phyloP scores from a whole-genome alignment of 805 yeast genomes.

The Metschnikowia cubensis region DNA sequence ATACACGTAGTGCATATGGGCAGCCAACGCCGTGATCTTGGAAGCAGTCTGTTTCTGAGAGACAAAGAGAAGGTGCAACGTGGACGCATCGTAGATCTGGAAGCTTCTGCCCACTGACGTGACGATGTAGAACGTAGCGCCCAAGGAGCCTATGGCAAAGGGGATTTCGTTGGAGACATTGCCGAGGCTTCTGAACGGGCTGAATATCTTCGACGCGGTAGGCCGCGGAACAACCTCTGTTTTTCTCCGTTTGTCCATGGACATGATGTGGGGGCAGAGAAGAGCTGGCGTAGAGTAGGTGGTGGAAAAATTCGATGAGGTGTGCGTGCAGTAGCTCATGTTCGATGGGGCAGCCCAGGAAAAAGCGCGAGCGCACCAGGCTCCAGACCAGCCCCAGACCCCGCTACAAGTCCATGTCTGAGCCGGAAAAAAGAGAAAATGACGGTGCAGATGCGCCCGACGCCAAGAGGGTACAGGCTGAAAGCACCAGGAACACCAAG shows the following conservation, averaged over 20 bases:
- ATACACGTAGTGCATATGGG: conserved; percentile 81
- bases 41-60: conserved; percentile 72
- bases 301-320: conserved; percentile 11
- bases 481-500: conserved; percentile 22
- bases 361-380: conserved; percentile 2
- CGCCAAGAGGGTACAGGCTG: conserved; percentile 19
- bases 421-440: conserved; percentile 17
- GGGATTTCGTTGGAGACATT: conserved; percentile 85
- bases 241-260: conserved; percentile 34
- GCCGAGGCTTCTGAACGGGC: conserved; percentile 85
- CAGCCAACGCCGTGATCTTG: conserved; percentile 64
- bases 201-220: conserved; percentile 49
- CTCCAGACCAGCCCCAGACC: background rate
- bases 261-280: background rate
- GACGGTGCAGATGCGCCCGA: conserved; percentile 17
- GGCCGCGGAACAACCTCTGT: conserved; percentile 13
- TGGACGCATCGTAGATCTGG: conserved; percentile 90
- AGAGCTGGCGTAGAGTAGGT: background rate
- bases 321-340: conserved; percentile 7
- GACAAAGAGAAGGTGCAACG: conserved; percentile 78
- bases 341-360: background rate
- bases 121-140: conserved; percentile 80
- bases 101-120: conserved; percentile 87
- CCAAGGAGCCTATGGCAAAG: conserved; percentile 83
- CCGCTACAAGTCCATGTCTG: conserved; percentile 7